Conservation (phyloP, 1,284 basidiomycete genomes). For the Heterobasidion parviporum region DNA sequence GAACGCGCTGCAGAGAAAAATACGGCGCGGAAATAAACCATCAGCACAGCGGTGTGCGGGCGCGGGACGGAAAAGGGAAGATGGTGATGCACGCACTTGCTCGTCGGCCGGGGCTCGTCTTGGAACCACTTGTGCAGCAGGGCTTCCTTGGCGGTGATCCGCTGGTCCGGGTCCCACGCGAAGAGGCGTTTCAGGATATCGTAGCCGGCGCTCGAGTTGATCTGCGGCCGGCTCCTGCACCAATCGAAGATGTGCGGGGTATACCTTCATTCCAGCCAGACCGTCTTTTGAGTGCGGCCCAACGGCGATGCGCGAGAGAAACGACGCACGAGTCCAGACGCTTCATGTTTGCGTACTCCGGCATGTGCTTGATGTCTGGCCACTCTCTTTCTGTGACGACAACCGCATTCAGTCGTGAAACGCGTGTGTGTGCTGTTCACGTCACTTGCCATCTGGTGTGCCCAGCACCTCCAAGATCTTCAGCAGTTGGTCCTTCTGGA, state of each 20-base stretch:
- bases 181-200: slow-evolving; percentile 84
- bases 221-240: slow-evolving; percentile 53
- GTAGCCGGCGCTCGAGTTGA: slow-evolving; percentile 57
- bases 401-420: neutral
- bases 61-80: neutral
- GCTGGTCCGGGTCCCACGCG: slow-evolving; percentile 83
- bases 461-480: slow-evolving; percentile 96
- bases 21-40: too few relatives aligned
- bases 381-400: slow-evolving; percentile 63
- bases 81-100: slow-evolving; percentile 43
- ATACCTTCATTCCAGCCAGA: slow-evolving; percentile 34
- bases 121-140: slow-evolving; percentile 78
- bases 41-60: too few relatives aligned
- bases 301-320: slow-evolving; percentile 6
- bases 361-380: slow-evolving; percentile 83
- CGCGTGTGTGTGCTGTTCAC: neutral
- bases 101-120: slow-evolving; percentile 67
- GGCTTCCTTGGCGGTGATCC: slow-evolving; percentile 79
- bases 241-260: slow-evolving; percentile 66
- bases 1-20: slow-evolving; percentile 42
- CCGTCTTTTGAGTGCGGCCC: neutral
- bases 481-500: slow-evolving; percentile 89
- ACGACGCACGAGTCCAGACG: slow-evolving; percentile 63
- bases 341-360: slow-evolving; percentile 81
- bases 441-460: slow-evolving; percentile 65